These are phyloP conservation scores for Pseudopithomyces chartarum DNA, from an alignment of 2,329 filamentous ascomycete genomes.

Conservation along the genomic window DNA sequence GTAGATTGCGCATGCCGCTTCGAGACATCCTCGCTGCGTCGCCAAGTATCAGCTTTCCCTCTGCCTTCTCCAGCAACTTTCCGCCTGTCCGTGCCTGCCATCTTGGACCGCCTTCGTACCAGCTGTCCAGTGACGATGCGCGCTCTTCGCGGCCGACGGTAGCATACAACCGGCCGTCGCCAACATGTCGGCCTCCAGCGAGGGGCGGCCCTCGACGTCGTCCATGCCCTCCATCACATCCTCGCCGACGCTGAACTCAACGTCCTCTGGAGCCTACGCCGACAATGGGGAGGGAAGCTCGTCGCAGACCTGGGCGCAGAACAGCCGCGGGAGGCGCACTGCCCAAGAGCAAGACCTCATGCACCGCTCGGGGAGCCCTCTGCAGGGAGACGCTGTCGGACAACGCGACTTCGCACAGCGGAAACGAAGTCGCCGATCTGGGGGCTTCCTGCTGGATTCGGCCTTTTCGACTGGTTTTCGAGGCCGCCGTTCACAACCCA, in stretches of 20 bases:
- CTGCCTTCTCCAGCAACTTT: neutral
- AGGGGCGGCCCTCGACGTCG: slow-evolving; percentile 39
- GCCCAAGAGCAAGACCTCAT: neutral
- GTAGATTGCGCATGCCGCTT: neutral
- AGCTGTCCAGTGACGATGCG: slow-evolving; percentile 11
- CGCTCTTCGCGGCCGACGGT: slow-evolving; percentile 26
- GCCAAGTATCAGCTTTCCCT: neutral
- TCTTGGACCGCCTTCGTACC: neutral
- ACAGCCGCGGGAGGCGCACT: slow-evolving; percentile 14
- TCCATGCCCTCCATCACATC: slow-evolving; percentile 39
- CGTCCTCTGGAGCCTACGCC: slow-evolving; percentile 24
- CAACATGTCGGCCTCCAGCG: slow-evolving; percentile 40
- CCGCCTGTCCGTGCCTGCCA: neutral
- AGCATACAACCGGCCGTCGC: slow-evolving; percentile 19
- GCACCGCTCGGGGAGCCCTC: slow-evolving; percentile 16
- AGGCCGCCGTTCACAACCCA: slow-evolving; percentile 33
- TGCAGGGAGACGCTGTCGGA: slow-evolving; percentile 29
- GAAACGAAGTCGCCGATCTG: slow-evolving; percentile 39
- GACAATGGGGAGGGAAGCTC: slow-evolving; percentile 38
- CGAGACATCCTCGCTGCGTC: neutral
- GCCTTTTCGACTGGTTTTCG: slow-evolving; percentile 36
- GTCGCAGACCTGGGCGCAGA: slow-evolving; percentile 24
- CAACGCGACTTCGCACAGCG: slow-evolving; percentile 40
- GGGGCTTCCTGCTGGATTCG: slow-evolving; percentile 54
- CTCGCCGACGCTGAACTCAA: slow-evolving; percentile 39